Evolutionary conservation across 768 basidiomycete species (phyloP).

Genomic region (Hericium coralloides): DNA sequence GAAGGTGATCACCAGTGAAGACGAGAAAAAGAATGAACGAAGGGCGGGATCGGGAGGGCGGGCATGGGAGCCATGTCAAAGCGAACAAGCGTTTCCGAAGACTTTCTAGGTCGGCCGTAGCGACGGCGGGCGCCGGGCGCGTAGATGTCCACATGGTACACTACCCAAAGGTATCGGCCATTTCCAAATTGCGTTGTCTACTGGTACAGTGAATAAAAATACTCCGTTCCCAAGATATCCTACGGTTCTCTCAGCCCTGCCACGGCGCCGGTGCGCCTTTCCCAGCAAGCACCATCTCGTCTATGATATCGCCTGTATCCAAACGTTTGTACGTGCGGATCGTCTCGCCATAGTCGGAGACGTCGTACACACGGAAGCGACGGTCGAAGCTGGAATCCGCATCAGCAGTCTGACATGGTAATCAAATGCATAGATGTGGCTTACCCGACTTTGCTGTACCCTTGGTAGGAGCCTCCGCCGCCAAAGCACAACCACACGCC

Average conservation of each 20-base stretch:
- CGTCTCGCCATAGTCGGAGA: constrained; percentile 87
- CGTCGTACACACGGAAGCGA: constrained; percentile 80
- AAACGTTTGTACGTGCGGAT: constrained; percentile 83
- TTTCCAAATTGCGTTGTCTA: neutral
- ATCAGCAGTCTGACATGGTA: neutral
- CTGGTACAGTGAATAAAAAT: neutral
- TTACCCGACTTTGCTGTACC: constrained; percentile 70
- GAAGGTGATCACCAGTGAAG: too few relatives aligned
- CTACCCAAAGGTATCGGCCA: too few relatives aligned
- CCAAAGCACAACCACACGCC: constrained; percentile 92
- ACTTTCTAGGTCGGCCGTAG: neutral
- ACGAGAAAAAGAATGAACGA: too few relatives aligned
- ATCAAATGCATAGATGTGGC: constrained; percentile 13
- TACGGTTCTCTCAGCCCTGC: neutral
- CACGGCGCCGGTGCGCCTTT: constrained; percentile 21
- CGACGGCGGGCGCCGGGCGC: neutral
- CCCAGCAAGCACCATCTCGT: constrained; percentile 57
- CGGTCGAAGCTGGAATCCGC: constrained; percentile 68
- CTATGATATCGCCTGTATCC: constrained; percentile 59
- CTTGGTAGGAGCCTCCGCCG: constrained; percentile 80
- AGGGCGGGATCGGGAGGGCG: too few relatives aligned
- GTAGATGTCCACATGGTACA: too few relatives aligned
- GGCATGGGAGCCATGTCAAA: too few relatives aligned
- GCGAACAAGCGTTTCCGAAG: too few relatives aligned
- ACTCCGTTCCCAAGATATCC: neutral